Conservation (phyloP, 441 rosid genomes). For the Gossypium lobatum region DNA sequence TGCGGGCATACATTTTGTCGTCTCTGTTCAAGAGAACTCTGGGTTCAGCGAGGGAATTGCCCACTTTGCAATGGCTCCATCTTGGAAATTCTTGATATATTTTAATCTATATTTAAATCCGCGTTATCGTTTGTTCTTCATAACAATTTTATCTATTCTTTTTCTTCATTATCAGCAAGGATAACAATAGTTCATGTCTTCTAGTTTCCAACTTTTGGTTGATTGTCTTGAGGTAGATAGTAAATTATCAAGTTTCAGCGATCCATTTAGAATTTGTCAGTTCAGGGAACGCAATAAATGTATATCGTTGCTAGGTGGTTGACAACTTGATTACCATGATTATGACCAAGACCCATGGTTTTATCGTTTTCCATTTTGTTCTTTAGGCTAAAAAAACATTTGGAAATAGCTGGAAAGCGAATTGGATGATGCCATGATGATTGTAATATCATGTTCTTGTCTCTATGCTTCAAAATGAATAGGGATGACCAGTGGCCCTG, state of each 20-base stretch:
- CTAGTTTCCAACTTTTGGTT: background rate
- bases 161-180: background rate
- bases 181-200: background rate
- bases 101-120: slow-evolving; percentile 21
- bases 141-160: background rate
- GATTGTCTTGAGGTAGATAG: background rate
- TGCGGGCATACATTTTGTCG: slow-evolving; percentile 94
- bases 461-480: background rate
- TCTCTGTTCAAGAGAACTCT: slow-evolving; percentile 84
- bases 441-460: background rate
- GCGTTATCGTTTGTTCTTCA: background rate
- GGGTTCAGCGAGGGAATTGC: slow-evolving; percentile 80
- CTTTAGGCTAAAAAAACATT: background rate
- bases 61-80: slow-evolving; percentile 80
- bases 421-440: background rate
- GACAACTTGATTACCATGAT: background rate
- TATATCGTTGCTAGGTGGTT: background rate
- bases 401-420: background rate
- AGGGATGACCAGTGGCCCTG: background rate
- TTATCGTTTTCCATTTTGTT: no score
- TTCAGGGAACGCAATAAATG: slow-evolving; percentile 1
- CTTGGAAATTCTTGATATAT: slow-evolving; percentile 76
- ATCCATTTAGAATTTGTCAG: background rate
- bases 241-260: background rate
- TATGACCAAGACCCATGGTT: background rate